Evolutionary conservation across 495 filamentous ascomycete species (phyloP).

Genomic region (Lophiostoma macrostomum): DNA sequence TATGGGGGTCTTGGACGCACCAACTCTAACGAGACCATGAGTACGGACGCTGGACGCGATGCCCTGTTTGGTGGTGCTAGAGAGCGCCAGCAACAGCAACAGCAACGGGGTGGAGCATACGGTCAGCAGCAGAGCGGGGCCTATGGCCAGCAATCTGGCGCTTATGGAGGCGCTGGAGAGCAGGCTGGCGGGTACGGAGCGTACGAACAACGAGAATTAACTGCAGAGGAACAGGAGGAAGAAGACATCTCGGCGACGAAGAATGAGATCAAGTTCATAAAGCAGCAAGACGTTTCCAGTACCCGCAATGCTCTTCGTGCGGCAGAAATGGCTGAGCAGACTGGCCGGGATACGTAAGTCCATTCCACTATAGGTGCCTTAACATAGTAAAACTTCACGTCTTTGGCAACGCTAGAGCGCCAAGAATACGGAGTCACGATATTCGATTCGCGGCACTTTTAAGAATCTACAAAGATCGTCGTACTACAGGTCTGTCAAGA

Average conservation of each 20-base stretch:
- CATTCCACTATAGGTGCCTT: too few species aligned
- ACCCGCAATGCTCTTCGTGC: conserved; percentile 66
- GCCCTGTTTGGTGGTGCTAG: conserved; percentile 22
- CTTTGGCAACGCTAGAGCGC: too few species aligned
- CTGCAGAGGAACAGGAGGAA: conserved; percentile 57
- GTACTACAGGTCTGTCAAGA: too few species aligned
- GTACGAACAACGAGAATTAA: conserved; percentile 65
- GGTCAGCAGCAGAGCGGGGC: conserved; percentile 11
- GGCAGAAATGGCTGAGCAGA: conserved; percentile 67
- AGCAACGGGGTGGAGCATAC: conserved; percentile 15
- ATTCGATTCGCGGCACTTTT: too few species aligned
- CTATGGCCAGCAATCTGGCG: conserved; percentile 18
- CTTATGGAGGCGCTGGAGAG: conserved; percentile 45
- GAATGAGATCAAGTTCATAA: conserved; percentile 70
- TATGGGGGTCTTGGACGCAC: conserved; percentile 37
- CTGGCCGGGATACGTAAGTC: conserved; percentile 65
- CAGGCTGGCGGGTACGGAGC: conserved; percentile 51
- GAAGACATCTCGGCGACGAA: conserved; percentile 67
- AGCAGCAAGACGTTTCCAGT: conserved; percentile 69
- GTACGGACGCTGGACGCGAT: conserved; percentile 34
- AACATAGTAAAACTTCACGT: too few species aligned
- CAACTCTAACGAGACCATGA: conserved; percentile 34
- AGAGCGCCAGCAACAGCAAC: conserved; percentile 14
- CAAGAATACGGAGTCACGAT: too few species aligned
- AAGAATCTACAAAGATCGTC: too few species aligned